phyloP scores from a whole-genome alignment of 371 early-diverging fungal genomes.

The Chytridiales sp. region DNA sequence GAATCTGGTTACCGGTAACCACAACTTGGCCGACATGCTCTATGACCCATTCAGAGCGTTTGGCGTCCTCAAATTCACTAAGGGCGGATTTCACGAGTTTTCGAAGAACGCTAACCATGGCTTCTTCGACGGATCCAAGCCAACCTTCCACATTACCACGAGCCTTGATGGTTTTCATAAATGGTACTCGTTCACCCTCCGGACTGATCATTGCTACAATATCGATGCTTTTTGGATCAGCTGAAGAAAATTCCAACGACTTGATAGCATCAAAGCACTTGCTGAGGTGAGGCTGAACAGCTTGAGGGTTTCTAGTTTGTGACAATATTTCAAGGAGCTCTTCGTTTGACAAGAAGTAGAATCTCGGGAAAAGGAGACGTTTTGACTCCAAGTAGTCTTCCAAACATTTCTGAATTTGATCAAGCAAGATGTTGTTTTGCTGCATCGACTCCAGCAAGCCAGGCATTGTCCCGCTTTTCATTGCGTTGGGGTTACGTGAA shows the following conservation, averaged over 20 bases:
- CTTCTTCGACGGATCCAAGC: constrained; percentile 60
- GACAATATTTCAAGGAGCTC: constrained; percentile 60
- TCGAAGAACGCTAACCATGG: constrained; percentile 49
- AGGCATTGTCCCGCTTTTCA: constrained; percentile 54
- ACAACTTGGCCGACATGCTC: constrained; percentile 57
- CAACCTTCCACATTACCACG: constrained; percentile 60
- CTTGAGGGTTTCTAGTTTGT: constrained; percentile 58
- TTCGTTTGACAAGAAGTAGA: constrained; percentile 61
- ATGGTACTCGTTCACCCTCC: constrained; percentile 55
- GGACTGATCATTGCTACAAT: constrained; percentile 57
- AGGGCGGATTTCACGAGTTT: constrained; percentile 48
- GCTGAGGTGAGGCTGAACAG: constrained; percentile 57
- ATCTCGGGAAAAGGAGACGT: constrained; percentile 57
- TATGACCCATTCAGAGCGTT: constrained; percentile 51
- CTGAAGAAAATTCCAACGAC: constrained; percentile 50
- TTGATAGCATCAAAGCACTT: constrained; percentile 64
- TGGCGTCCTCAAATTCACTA: constrained; percentile 47
- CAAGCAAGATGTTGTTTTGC: constrained; percentile 56
- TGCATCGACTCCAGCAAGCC: constrained; percentile 55
- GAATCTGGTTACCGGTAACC: constrained; percentile 53
- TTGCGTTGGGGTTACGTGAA: constrained; percentile 54
- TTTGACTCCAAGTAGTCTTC: constrained; percentile 60
- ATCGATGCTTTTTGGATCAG: constrained; percentile 53
- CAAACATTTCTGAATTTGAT: constrained; percentile 59
- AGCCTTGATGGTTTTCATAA: constrained; percentile 54